Percentiles rank a stretch among this genome's conserved stretches.
These are phyloP conservation scores for Monosporascus sp. DNA, from an alignment of 2,329 filamentous ascomycete species.

Conservation along the genomic window DNA sequence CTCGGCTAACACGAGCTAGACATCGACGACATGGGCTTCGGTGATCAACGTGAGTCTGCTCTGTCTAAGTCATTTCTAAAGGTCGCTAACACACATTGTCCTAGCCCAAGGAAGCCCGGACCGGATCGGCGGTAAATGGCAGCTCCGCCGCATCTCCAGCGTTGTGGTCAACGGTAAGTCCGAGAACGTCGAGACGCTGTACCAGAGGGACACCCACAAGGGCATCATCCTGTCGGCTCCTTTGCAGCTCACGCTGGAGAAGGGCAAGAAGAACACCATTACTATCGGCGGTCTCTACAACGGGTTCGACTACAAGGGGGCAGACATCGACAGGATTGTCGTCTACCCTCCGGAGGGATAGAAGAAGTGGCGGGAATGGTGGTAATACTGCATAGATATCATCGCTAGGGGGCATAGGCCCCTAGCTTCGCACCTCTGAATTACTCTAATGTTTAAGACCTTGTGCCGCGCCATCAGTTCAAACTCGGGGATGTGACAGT, in stretches of 20 bases:
- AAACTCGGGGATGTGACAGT: too few relatives aligned
- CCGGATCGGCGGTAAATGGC: constrained; percentile 55
- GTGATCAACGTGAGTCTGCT: constrained; percentile 37
- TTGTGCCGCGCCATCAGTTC: too few relatives aligned
- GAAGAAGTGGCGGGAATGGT: background rate
- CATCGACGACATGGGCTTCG: constrained; percentile 57
- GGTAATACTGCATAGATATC: too few relatives aligned
- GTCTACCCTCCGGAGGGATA: constrained; percentile 51
- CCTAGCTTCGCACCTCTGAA: too few relatives aligned
- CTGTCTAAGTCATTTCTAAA: background rate
- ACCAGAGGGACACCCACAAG: constrained; percentile 52
- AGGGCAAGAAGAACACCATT: constrained; percentile 48
- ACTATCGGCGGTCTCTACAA: constrained; percentile 53
- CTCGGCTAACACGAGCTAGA: constrained; percentile 20
- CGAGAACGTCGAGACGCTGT: constrained; percentile 43
- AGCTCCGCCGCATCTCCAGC: constrained; percentile 54
- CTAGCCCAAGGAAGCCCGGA: constrained; percentile 49
- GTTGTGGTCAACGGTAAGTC: constrained; percentile 53
- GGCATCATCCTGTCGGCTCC: constrained; percentile 55
- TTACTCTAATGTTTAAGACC: too few relatives aligned
- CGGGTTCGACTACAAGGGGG: constrained; percentile 50
- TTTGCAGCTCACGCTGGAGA: constrained; percentile 45
- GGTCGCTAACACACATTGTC: background rate
- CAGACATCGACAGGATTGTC: constrained; percentile 54
- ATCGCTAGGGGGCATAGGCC: too few relatives aligned